Evolutionary conservation across 1,284 basidiomycete species (phyloP), one percentile per base, ranked within the genome.

Genomic region (Cryptococcus sp.): DNA sequence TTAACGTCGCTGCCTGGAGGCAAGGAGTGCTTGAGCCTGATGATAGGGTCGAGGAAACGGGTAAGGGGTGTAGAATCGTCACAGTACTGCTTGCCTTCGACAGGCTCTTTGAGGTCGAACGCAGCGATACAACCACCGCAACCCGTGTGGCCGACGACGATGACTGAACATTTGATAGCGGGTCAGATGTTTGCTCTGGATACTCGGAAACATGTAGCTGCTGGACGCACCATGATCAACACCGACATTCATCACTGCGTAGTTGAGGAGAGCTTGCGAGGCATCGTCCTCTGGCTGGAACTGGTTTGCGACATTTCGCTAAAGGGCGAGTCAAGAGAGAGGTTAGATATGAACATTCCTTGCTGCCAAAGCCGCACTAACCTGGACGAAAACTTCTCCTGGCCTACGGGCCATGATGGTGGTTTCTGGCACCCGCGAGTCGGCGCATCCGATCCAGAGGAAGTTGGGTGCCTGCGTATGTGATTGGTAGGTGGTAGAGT

Each of bases 281-380:
- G 85, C 92, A 68, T 86, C 85, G 76, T 98, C 94, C 60, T 87
- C 79, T 1, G 82, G 79, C 64, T 87, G 87, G 79, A 93, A 87
- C 81, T 93, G 88, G 78, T 89, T 90, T 37, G 70, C 69, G 46
- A 71, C 68, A 61, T 74, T 70, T 44, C 68, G 51, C 66, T 70
- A 58, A 11, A 23, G 43, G 20, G 41, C 11, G n/a, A 10, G 45
- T 11, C 40, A 22, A 15, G 15, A n/a, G 48, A 17, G 11, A 23
- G 39, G 3, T 16, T n/a, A 25, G 46, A 6, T 23, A 29, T 19
- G 26, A 25, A 13, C 10, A 41, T 22, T 19, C 19, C 8, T n/a
- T 37, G 25, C 8, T 22, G 6, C 11, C 16, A 23, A 29, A 6
- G 37, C 34, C 26, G n/a, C 22, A 69, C 72, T 65, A 37, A 74